Base-by-base conservation (phyloP, 176 grass and related monocot species). In the Phyllostachys edulis region DNA sequence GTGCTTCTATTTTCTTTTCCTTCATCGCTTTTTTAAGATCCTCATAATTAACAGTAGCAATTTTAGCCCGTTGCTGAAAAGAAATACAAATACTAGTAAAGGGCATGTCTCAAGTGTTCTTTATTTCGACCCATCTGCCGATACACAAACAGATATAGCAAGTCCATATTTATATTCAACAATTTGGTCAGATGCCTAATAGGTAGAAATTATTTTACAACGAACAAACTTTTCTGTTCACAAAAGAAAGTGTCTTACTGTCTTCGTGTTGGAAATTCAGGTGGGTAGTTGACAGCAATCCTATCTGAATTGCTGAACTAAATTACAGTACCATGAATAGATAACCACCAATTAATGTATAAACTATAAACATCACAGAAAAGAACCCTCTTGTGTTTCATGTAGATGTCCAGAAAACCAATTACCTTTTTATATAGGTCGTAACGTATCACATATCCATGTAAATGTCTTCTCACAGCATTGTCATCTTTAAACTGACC, bases 371-470 rank as follows among this genome's bases (percentile, higher is more conserved):
- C 0, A 56, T 69, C 16, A 14, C 45, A 29, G 42, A 63, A 11
- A 63, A 65, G 27, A 82, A 21, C 17, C 36, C 15, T 71, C 5
- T 37, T 36, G 37, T 4, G 4, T 24, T 20, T 44, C 24, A 20
- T 54, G 8, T 8, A 52, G 26, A 70, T 69, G 49, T 21, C 49
- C 27, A 76, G 10, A 23, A 78, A 77, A 66, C 11, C 50, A 77
- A 70, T 27, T 89, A 98, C 92, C 95, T 95, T 93, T 81, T 92
- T 95, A 90, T 98, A 98, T 36, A 98, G 68, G 12, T 88, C 80
- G 46, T 94, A 86, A 23, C 90, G 89, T 54, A 98, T 80, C 5
- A 97, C 66, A 75, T 71, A 97, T 73, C 95, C 95, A 79, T 97
- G 95, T 69, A 94, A 79, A 78, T 88, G 86, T 72, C 84, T 88